Evolutionary conservation across 306 rosid species (phyloP).

Genomic region (Cyamopsis tetragonoloba): DNA sequence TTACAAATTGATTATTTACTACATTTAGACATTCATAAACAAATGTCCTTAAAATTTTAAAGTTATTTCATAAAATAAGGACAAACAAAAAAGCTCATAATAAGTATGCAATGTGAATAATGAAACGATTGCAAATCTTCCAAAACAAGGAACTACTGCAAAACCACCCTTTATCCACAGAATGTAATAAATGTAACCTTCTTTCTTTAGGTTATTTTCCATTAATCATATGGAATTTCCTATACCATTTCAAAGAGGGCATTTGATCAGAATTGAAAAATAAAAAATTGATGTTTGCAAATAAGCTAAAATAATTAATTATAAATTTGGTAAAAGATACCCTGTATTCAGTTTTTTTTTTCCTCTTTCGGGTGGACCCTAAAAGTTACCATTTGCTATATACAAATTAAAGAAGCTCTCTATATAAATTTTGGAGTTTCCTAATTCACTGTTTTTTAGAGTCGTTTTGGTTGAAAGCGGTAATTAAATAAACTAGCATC

Average conservation of each 20-base stretch:
- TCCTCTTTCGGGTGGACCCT: too few relatives aligned
- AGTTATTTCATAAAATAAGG: too few relatives aligned
- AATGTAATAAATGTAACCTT: background rate
- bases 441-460: background rate
- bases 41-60: too few relatives aligned
- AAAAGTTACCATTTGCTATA: too few relatives aligned
- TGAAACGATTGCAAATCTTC: slow-evolving; percentile 18
- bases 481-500: too few relatives aligned
- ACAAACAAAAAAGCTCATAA: too few relatives aligned
- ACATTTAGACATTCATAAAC: too few relatives aligned
- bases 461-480: too few relatives aligned
- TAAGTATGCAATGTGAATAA: too few relatives aligned
- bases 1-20: too few relatives aligned
- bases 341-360: background rate
- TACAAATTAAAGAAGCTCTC: background rate
- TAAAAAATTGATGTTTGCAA: background rate
- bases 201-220: background rate
- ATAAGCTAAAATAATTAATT: background rate
- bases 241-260: background rate
- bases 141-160: background rate
- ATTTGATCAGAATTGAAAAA: background rate
- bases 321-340: background rate
- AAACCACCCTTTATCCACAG: background rate
- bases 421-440: background rate
- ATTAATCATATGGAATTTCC: background rate